Conservation (phyloP, 1,139 yeast species). For the Candida sojae region DNA sequence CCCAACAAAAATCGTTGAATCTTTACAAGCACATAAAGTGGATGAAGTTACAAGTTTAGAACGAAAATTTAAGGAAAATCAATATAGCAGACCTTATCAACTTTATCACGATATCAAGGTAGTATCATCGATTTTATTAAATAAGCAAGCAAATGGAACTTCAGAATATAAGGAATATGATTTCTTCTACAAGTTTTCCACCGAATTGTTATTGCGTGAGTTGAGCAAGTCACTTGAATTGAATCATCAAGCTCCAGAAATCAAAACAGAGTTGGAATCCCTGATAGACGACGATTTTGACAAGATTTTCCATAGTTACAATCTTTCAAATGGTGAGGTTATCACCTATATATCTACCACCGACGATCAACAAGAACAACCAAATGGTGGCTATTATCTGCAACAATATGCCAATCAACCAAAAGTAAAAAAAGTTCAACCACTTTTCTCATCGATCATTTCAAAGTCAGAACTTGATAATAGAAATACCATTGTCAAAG, state of each 20-base stretch:
- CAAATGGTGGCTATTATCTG: constrained; percentile 16
- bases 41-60: constrained; percentile 21
- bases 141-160: constrained; percentile 56
- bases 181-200: constrained; percentile 66
- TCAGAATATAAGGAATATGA: constrained; percentile 59
- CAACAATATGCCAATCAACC: constrained; percentile 23
- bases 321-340: constrained; percentile 63
- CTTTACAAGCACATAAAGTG: constrained; percentile 34
- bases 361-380: constrained; percentile 29
- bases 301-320: constrained; percentile 61
- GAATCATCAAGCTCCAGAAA: constrained; percentile 9
- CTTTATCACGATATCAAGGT: constrained; percentile 76
- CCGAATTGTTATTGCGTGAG: constrained; percentile 75
- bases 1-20: constrained; percentile 41
- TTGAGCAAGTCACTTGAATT: constrained; percentile 43
- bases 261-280: constrained; percentile 30
- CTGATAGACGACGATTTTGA: constrained; percentile 57
- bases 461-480: constrained; percentile 68
- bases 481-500: constrained; percentile 60
- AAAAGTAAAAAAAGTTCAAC: constrained; percentile 42
- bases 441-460: constrained; percentile 69
- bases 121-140: constrained; percentile 55
- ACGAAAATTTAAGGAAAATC: constrained; percentile 21
- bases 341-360: constrained; percentile 42
- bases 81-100: constrained; percentile 50